Conservation (phyloP, 2,329 filamentous ascomycete species). For the Exophiala viscosa region DNA sequence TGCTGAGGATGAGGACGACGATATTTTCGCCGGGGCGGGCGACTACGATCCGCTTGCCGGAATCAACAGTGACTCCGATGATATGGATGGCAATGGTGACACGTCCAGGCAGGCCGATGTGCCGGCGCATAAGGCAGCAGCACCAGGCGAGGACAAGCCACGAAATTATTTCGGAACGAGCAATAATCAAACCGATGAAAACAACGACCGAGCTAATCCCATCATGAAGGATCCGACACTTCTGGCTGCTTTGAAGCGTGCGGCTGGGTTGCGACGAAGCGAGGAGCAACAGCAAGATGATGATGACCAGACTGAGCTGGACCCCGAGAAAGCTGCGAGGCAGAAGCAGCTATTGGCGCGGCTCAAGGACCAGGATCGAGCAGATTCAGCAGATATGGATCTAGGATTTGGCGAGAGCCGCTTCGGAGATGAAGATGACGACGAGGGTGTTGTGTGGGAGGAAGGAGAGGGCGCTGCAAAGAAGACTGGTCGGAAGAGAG, state of each 20-base stretch:
- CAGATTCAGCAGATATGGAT: conserved; percentile 69
- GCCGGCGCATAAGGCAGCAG: conserved; percentile 16
- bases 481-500: conserved; percentile 48
- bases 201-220: conserved; percentile 36
- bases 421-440: conserved; percentile 82
- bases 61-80: conserved; percentile 47
- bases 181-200: conserved; percentile 51
- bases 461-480: conserved; percentile 34
- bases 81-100: conserved; percentile 35
- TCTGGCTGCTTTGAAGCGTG: conserved; percentile 79
- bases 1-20: conserved; percentile 52
- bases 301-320: conserved; percentile 13
- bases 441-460: conserved; percentile 63
- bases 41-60: conserved; percentile 59
- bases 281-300: conserved; percentile 42
- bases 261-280: conserved; percentile 57
- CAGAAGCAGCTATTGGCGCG: conserved; percentile 40
- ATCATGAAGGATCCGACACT: conserved; percentile 63
- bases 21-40: conserved; percentile 60
- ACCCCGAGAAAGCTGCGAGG: conserved; percentile 22
- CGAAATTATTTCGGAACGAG: conserved; percentile 48
- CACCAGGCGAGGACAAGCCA: conserved; percentile 27
- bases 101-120: conserved; percentile 17
- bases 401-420: conserved; percentile 89
- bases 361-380: conserved; percentile 36